A percentile compares a stretch with the other conserved stretches of the same genome.
These are phyloP conservation scores for Arthrobotrys sphaeroides DNA, from an alignment of 2,329 filamentous ascomycete genomes.

Conservation along the genomic window DNA sequence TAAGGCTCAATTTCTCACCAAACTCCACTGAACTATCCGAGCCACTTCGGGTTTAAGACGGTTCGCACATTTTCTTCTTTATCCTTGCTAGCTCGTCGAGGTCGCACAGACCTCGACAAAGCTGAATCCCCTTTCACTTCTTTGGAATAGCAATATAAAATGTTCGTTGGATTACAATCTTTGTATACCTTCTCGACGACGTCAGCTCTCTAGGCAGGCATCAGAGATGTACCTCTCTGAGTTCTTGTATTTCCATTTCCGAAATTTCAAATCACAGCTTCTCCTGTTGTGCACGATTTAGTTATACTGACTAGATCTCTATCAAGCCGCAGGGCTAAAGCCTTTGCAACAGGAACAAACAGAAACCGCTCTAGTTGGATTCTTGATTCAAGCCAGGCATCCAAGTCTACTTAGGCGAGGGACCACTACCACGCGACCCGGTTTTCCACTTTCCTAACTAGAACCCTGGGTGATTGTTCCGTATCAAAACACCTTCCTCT, in stretches of 20 bases:
- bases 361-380: constrained; percentile 13
- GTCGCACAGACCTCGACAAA: constrained; percentile 45
- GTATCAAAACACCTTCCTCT: constrained; percentile 41
- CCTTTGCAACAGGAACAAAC: constrained; percentile 21
- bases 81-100: constrained; percentile 34
- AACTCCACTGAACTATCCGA: constrained; percentile 45
- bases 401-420: constrained; percentile 29
- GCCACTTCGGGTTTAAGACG: constrained; percentile 52
- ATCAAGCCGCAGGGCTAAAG: constrained; percentile 24
- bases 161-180: neutral
- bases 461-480: constrained; percentile 14
- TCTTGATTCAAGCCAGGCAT: constrained; percentile 23
- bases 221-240: neutral
- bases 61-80: constrained; percentile 32
- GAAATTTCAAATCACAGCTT: constrained; percentile 22
- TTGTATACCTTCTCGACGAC: constrained; percentile 8
- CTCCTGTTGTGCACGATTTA: constrained; percentile 21
- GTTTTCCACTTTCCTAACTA: constrained; percentile 43
- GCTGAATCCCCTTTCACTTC: constrained; percentile 28
- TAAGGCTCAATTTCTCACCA: constrained; percentile 18
- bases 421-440: neutral
- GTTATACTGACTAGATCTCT: constrained; percentile 26
- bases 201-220: constrained; percentile 17
- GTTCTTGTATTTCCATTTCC: neutral
- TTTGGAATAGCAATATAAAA: constrained; percentile 10